Evolutionary conservation across 2,329 filamentous ascomycete genomes (phyloP), one percentile per base, ranked within the genome.

Genomic region (Rutstroemia sp.): DNA sequence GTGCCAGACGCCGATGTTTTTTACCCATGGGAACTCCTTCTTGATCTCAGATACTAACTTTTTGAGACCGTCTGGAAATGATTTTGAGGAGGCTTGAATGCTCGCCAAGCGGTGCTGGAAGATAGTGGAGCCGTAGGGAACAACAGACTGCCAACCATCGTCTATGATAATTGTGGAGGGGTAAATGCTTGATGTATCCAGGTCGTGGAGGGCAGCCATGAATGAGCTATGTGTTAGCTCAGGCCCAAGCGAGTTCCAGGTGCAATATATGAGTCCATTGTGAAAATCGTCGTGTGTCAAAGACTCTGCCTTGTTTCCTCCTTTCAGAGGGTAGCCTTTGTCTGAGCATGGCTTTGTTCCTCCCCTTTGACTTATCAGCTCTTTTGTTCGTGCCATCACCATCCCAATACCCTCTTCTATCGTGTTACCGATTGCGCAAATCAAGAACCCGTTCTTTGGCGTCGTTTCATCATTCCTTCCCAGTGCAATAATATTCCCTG

Each of bases 111-210:
- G 42, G 37, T 55, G 55, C 37, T 59, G 58, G 41, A 57, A 59
- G 25, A 57, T 51, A 25, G 47, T 52, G 34, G 49, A 23, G 2
- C 60, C 58, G 25, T 48, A 47, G 2, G 42, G 14, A 4, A 49
- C 54, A 25, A 58, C 51, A 5, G 58, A 58, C 27, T 61, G 60
- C 60, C 60, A 61, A 6, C 59, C 59, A 16, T 61, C 58, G 21
- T 61, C 60, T 23, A 61, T 61, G n/a, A 61, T 57, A 3, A 58
- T 21, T 23, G 59, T 61, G 23, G 59, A 56, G 37, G 59, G 59
- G n/a, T 42, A 48, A 14, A 60, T 57, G 2, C 41, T 48, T 7
- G 57, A 47, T 17, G n/a, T 19, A 2, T 25, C 44, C 4, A 60
- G 56, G 17, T 25, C 53, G 6, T 57, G 53, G 16, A 60, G 51